Evolutionary conservation across 495 filamentous ascomycete genomes (phyloP), one percentile per base, ranked within the genome.

Genomic region (Neurospora sp.): DNA sequence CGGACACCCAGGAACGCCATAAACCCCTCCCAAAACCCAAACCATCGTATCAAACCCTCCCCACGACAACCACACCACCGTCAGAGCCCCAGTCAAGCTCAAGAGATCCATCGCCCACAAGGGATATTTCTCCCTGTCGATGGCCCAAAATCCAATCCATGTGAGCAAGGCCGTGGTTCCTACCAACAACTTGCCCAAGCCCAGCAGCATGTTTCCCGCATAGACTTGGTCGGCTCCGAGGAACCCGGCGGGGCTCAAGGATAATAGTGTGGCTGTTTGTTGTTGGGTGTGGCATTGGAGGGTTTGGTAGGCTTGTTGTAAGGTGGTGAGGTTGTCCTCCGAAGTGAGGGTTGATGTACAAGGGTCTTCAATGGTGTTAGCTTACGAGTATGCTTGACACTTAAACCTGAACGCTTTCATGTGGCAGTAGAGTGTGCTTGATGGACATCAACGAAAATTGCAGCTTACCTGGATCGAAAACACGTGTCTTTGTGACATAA

Each of bases 11-110:
- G 28, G 40, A 6, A 9, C 38, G 17, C 21, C 66, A 71, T 76
- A 71, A 71, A 75, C 69, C 73, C 74, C 10, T 13, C 39, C 88
- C n/a, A 85, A 78, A 48, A 82, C 59, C 34, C 54, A 62, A 3
- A 34, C 0, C 54, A 19, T 2, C 6, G 13, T 5, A 19, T 62
- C 54, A 7, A 62, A 19, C 28, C 54, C 54, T 62, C 54, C 54
- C 54, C 54, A 62, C 24, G 24, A 17, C 5, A 62, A 4, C 54
- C 54, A 62, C 54, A 62, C 1, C 24, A 28, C 15, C 15, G 54
- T 34, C 15, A 62, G 28, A 1, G 28, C 28, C 2, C 15, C 54
- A 3, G 28, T 34, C 54, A 34, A 62, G 7, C 28, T 62, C 28
- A 62, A 62, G 0, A 62, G 15, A 17, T 34, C 28, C 54, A 34